These are phyloP conservation scores for Ambispora gerdemannii DNA, from an alignment of 192 early-diverging fungal genomes.

Conservation along the genomic window DNA sequence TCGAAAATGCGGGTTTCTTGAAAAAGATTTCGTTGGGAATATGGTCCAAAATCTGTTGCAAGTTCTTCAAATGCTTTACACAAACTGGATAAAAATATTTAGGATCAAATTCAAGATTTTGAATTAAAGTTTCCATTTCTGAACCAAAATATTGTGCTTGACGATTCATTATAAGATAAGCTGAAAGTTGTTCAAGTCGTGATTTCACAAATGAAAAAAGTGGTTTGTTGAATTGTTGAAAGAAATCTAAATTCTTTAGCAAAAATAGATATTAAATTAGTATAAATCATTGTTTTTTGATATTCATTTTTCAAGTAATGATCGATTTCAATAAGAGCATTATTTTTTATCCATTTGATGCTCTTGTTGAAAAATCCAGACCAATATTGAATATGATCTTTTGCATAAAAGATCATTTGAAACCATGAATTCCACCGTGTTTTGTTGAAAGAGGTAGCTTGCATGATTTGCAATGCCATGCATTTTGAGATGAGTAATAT, in stretches of 20 bases:
- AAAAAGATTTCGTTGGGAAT: conserved; percentile 1
- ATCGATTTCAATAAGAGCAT: no score
- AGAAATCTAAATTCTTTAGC: conserved; percentile 9
- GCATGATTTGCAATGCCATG: background rate
- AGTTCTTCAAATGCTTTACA: background rate
- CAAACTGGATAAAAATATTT: conserved; percentile 1
- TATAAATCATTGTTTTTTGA: conserved; percentile 1
- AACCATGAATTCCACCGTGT: conserved; percentile 10
- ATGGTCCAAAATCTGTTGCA: background rate
- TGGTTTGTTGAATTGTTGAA: background rate
- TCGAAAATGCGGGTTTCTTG: background rate
- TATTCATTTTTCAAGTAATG: no score
- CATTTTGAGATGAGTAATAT: conserved; percentile 1
- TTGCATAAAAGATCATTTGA: background rate
- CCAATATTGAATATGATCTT: conserved; percentile 1
- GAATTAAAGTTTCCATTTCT: background rate
- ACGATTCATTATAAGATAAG: conserved; percentile 10
- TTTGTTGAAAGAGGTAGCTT: conserved; percentile 2
- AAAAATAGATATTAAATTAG: conserved; percentile 18
- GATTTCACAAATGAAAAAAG: background rate
- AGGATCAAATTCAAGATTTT: background rate
- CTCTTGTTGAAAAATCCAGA: background rate
- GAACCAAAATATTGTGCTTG: background rate
- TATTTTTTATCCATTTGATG: background rate
- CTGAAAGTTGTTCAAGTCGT: background rate